Percentiles rank a stretch among this genome's conserved stretches.
These are phyloP conservation scores for Pseudocercospora macadamiae DNA, from an alignment of 2,329 filamentous ascomycete genomes.

Conservation along the genomic window DNA sequence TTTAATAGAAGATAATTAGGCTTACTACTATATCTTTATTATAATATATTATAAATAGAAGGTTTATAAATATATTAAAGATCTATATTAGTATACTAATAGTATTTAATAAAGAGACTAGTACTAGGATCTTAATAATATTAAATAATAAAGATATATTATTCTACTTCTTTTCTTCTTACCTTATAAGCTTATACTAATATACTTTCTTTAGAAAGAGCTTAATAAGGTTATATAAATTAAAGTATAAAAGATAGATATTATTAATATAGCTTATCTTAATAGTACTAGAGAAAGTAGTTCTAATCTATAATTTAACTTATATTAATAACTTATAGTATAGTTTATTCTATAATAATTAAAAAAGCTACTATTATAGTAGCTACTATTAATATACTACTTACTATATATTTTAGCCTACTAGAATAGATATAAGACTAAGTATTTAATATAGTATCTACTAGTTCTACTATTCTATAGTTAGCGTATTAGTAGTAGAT, in stretches of 20 bases:
- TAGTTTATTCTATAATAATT: not conserved
- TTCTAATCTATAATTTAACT: not conserved
- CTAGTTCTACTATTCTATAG: not conserved
- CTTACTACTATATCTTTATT: not conserved
- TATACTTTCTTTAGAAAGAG: not conserved
- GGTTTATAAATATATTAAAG: not conserved
- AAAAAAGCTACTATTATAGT: too few species aligned
- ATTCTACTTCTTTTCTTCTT: not conserved
- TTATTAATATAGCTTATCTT: not conserved
- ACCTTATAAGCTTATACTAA: not conserved
- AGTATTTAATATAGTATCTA: not conserved
- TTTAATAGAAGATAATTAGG: not conserved
- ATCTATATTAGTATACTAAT: not conserved
- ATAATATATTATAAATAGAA: not conserved
- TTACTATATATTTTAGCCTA: not conserved
- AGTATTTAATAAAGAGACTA: not conserved
- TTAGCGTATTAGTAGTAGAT: not conserved
- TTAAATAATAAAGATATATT: not conserved
- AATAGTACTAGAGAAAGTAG: not conserved
- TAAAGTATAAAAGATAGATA: not conserved
- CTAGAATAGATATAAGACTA: not conserved
- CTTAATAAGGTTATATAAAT: not conserved
- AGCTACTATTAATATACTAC: not conserved
- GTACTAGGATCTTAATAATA: not conserved
- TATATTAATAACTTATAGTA: not conserved